Evolutionary conservation across 2,329 filamentous ascomycete genomes (phyloP).

Genomic region (Didymosphaeria variabile): DNA sequence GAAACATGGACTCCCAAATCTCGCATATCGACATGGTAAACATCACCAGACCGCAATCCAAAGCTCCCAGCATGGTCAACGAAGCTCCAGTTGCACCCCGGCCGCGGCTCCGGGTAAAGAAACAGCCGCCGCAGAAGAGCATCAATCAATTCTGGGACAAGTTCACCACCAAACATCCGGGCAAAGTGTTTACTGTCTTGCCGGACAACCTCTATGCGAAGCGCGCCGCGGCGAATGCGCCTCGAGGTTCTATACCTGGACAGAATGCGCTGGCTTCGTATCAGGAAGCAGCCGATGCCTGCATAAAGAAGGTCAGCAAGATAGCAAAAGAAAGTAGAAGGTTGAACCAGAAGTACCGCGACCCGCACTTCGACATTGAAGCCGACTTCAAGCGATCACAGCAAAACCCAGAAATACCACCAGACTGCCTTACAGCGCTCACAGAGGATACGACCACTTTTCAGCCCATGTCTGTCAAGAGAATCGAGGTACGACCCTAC

Average conservation of each 20-base stretch:
- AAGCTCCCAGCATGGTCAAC: slow-evolving; percentile 47
- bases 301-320: slow-evolving; percentile 67
- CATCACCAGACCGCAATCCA: slow-evolving; percentile 47
- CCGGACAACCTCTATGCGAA: slow-evolving; percentile 73
- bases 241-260: slow-evolving; percentile 64
- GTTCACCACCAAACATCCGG: slow-evolving; percentile 73
- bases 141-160: slow-evolving; percentile 78
- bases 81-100: slow-evolving; percentile 32
- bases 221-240: slow-evolving; percentile 65
- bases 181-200: slow-evolving; percentile 76
- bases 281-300: slow-evolving; percentile 74
- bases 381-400: slow-evolving; percentile 69
- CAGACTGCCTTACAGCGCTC: slow-evolving; percentile 63
- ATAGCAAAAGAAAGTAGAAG: slow-evolving; percentile 72
- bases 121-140: slow-evolving; percentile 69
- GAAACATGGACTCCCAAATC: slow-evolving; percentile 47
- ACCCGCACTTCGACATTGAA: slow-evolving; percentile 88
- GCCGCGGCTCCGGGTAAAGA: slow-evolving; percentile 48
- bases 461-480: slow-evolving; percentile 76
- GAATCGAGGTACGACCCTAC: slow-evolving; percentile 62
- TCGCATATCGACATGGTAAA: slow-evolving; percentile 49
- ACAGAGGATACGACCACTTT: slow-evolving; percentile 51
- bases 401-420: slow-evolving; percentile 39
- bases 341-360: slow-evolving; percentile 85
- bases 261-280: slow-evolving; percentile 73